These are phyloP conservation scores for Pseudonitzschia multiseries DNA, from an alignment of 108 stramenopile species.

Conservation along the genomic window DNA sequence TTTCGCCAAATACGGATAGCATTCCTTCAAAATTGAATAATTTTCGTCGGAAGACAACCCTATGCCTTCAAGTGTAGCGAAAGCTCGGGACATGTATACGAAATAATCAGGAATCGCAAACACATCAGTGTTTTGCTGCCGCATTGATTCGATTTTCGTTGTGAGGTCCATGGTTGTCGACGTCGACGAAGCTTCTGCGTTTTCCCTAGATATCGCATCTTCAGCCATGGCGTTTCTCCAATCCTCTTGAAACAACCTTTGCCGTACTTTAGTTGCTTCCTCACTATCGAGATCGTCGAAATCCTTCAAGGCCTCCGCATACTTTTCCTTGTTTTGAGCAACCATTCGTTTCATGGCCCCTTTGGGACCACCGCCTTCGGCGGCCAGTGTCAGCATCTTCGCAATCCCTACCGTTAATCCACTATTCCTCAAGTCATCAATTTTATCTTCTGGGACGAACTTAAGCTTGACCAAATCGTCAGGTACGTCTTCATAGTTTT, in stretches of 20 bases:
- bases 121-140: constrained; percentile 51
- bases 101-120: constrained; percentile 66
- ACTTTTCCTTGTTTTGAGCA: constrained; percentile 29
- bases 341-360: constrained; percentile 49
- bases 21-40: constrained; percentile 52
- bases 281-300: constrained; percentile 45
- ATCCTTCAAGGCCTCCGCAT: constrained; percentile 35
- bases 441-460: constrained; percentile 60
- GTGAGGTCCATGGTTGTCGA: constrained; percentile 29
- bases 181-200: background rate
- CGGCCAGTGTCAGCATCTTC: constrained; percentile 49
- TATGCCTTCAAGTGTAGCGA: constrained; percentile 76
- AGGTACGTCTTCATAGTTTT: constrained; percentile 75
- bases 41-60: constrained; percentile 56
- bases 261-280: constrained; percentile 42
- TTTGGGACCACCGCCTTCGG: constrained; percentile 56
- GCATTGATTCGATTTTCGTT: constrained; percentile 57
- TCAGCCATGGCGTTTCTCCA: constrained; percentile 41
- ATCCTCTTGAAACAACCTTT: constrained; percentile 37
- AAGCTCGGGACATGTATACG: constrained; percentile 64
- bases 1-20: constrained; percentile 69
- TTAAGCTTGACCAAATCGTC: constrained; percentile 71
- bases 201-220: constrained; percentile 30
- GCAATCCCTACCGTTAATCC: constrained; percentile 60
- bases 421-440: constrained; percentile 47